These are phyloP conservation scores for Heritiera fomes DNA, from an alignment of 345 rosid species.

Conservation along the genomic window DNA sequence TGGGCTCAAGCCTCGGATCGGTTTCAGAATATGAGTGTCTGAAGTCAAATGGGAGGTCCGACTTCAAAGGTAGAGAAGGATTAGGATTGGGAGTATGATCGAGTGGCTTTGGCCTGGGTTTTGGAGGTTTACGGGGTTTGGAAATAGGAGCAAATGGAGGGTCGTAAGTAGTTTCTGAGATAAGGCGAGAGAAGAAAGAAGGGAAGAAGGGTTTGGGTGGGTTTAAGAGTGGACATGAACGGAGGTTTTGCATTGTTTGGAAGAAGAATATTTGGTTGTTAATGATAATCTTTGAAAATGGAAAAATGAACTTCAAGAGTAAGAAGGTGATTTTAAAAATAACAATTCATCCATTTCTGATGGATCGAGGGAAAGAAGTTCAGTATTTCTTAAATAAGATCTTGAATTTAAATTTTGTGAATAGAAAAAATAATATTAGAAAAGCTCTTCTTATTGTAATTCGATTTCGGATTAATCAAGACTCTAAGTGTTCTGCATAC, in stretches of 20 bases:
- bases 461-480: too few species aligned
- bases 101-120: slow-evolving; percentile 4
- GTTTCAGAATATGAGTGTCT: slow-evolving; percentile 79
- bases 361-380: too few species aligned
- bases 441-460: too few species aligned
- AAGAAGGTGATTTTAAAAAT: background rate
- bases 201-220: slow-evolving; percentile 1
- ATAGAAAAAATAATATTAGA: too few species aligned
- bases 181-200: slow-evolving; percentile 26
- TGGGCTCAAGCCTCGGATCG: slow-evolving; percentile 53
- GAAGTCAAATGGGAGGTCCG: slow-evolving; percentile 85
- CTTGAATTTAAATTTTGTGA: too few species aligned
- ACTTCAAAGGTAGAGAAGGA: slow-evolving; percentile 27
- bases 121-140: slow-evolving; percentile 27
- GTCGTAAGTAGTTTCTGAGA: slow-evolving; percentile 36
- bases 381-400: too few species aligned
- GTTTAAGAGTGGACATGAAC: background rate
- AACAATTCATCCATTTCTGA: too few species aligned
- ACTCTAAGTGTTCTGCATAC: too few species aligned
- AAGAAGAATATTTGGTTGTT: background rate
- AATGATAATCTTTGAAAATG: background rate
- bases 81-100: slow-evolving; percentile 12
- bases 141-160: slow-evolving; percentile 35
- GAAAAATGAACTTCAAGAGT: background rate
- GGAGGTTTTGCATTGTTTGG: slow-evolving; percentile 14